Conservation (phyloP, 2,329 filamentous ascomycete genomes). For the Fusarium heterosporum region DNA sequence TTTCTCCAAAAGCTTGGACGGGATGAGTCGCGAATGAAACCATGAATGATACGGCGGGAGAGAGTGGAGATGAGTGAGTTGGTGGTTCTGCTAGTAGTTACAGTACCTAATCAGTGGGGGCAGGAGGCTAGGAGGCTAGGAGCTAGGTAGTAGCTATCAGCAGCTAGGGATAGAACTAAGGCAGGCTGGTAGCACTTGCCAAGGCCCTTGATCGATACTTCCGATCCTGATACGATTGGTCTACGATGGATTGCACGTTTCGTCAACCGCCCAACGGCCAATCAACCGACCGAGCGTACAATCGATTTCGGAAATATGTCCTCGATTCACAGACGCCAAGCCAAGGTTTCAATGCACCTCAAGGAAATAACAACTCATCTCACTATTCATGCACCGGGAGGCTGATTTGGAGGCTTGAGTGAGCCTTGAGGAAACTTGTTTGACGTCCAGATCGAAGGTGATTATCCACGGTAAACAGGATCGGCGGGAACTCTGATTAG, state of each 20-base stretch:
- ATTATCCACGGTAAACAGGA: not conserved
- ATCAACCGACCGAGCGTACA: conserved; percentile 4
- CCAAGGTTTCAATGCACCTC: conserved; percentile 33
- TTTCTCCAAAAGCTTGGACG: conserved; percentile 28
- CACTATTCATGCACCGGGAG: conserved; percentile 22
- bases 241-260: conserved; percentile 39
- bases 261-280: conserved; percentile 28
- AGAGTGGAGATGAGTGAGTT: conserved; percentile 13
- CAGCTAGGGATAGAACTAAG: conserved; percentile 3
- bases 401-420: conserved; percentile 2
- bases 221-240: conserved; percentile 39
- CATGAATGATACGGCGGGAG: conserved; percentile 40
- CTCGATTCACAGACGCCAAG: conserved; percentile 37
- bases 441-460: not conserved
- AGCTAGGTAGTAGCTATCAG: conserved; percentile 1
- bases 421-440: not conserved
- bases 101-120: too few species aligned
- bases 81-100: not conserved
- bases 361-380: conserved; percentile 21
- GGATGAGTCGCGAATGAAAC: conserved; percentile 17
- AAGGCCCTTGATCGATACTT: conserved; percentile 37
- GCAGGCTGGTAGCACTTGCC: conserved; percentile 27
- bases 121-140: not conserved
- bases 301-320: conserved; percentile 36
- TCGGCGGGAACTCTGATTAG: conserved; percentile 6